Base-by-base conservation (phyloP, 768 basidiomycete species). In the Psilocybe azurescens region DNA sequence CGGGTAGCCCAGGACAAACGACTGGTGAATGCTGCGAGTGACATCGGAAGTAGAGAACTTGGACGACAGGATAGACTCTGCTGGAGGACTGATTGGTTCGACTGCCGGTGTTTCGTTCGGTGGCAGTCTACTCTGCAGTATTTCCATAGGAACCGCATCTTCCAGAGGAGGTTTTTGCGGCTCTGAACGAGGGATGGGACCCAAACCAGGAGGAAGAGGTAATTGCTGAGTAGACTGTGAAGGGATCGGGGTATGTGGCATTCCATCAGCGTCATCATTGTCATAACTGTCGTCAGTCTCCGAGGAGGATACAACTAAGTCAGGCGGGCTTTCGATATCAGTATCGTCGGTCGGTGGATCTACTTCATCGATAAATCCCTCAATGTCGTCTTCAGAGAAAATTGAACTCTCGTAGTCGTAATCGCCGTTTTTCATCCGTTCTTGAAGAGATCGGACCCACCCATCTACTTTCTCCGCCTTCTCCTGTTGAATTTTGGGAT, bases 391-490 rank as follows among this genome's bases (percentile, higher is more conserved):
- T 14, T 78, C 79, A n/a, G 83, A 83, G 67, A 85, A 86, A 38
- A 83, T 76, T n/a, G 87, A 82, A n/a, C 73, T 79, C 60, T 88
- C 89, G 65, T 86, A 75, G 3, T 81, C 81, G 70, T 89, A 89
- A 65, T 89, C 88, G 0, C 88, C 88, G 18, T 82, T 82, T 7
- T 79, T 83, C 73, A 90, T 77, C 30, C 92, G 82, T 54, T 88
- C 83, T 66, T 86, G 86, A 36, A 94, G 89, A 10, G 83, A 84
- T 64, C 84, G 83, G 52, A 94, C 86, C 93, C 93, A 94, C 2
- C 87, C 86, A 70, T 94, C 88, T 3, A 95, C 91, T 72, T 94
- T 93, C 52, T 81, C 81, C 38, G 83, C 84, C 68, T 89, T 93
- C 66, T 87, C 90, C 64, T 86, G 80, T 70, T 90, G 86, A 69